Evolutionary conservation across 2,329 filamentous ascomycete genomes (phyloP), one percentile per base, ranked within the genome.

Genomic region (Beauveria varroae): DNA sequence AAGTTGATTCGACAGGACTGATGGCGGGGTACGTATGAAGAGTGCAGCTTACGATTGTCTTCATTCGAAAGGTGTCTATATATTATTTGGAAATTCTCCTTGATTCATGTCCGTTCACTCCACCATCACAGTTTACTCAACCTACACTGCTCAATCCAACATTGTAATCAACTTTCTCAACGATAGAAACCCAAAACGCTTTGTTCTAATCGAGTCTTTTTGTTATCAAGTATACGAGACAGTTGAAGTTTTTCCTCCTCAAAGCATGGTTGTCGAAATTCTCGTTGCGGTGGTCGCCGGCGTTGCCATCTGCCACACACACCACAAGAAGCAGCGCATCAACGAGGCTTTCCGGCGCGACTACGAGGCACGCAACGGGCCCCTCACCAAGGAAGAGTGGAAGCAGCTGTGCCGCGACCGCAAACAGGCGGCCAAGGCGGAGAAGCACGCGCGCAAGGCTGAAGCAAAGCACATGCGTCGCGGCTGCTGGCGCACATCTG

Each of bases 241-340:
- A 37, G 1, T 37, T 20, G 12, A 10, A 40, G 10, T 5, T 5
- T 20, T 1, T 12, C 3, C 43, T 7, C 34, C 16, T 14, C 14
- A 46, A 46, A 18, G 34, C 12, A 60, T 60, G 57, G 57, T 60
- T 46, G 24, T 60, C 49, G 57, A 40, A n/a, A 40, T 60, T 9
- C 49, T 60, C 20, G 9, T 60, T 2, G 57, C 57, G n/a, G 22
- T 60, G 9, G 16, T 3, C 47, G 57, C 57, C 6, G 57, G 57
- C 26, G 41, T 60, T 12, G 57, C 57, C 47, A 46, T 60, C 40
- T 60, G 57, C 40, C 57, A 60, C 57, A 53, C n/a, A n/a, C 49
- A 51, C 57, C 57, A 60, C 57, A 60, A 60, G 47, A 34, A n/a
- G n/a, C 47, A 60, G 57, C 57, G 57, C 49, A 24, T 60, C 37